Percentiles rank a stretch among this genome's conserved stretches.
Conservation (phyloP, 2,329 filamentous ascomycete genomes). For the Fusarium sulawesiense region DNA sequence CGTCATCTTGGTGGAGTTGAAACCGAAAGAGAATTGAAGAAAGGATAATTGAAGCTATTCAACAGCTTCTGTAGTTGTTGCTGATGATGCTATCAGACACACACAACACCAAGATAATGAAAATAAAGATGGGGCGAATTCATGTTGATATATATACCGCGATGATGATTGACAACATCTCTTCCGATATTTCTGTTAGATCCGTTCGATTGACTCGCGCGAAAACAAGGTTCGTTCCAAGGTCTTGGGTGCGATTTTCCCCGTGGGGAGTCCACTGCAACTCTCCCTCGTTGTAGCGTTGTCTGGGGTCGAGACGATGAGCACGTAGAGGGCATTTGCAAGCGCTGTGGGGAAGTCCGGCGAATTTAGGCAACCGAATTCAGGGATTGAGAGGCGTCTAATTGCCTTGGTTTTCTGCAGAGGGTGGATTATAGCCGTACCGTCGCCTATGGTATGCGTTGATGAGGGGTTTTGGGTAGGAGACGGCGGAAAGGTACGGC, state of each 20-base stretch:
- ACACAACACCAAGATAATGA: background rate
- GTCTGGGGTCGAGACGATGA: constrained; percentile 9
- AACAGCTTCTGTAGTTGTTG: background rate
- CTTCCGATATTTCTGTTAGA: background rate
- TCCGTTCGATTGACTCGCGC: constrained; percentile 27
- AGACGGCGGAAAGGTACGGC: background rate
- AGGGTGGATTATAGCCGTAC: background rate
- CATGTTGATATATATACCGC: constrained; percentile 38
- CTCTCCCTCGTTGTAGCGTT: background rate
- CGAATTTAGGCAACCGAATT: constrained; percentile 18
- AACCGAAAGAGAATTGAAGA: background rate
- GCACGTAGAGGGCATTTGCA: constrained; percentile 9
- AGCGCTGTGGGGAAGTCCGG: constrained; percentile 3
- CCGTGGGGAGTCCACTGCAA: constrained; percentile 19
- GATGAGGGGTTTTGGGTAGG: background rate
- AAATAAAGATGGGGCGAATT: constrained; percentile 12
- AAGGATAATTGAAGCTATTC: constrained; percentile 21
- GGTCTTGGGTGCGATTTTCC: constrained; percentile 19
- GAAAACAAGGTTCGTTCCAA: constrained; percentile 32
- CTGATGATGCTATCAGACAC: background rate
- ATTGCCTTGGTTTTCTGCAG: background rate
- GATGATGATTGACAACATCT: background rate
- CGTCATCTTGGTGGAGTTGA: constrained; percentile 21
- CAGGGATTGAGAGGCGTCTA: background rate
- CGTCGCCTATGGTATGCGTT: background rate